A percentile compares a stretch with the other conserved stretches of the same genome.
Conservation (phyloP, 2,329 filamentous ascomycete species). For the Xylariaceae sp. region DNA sequence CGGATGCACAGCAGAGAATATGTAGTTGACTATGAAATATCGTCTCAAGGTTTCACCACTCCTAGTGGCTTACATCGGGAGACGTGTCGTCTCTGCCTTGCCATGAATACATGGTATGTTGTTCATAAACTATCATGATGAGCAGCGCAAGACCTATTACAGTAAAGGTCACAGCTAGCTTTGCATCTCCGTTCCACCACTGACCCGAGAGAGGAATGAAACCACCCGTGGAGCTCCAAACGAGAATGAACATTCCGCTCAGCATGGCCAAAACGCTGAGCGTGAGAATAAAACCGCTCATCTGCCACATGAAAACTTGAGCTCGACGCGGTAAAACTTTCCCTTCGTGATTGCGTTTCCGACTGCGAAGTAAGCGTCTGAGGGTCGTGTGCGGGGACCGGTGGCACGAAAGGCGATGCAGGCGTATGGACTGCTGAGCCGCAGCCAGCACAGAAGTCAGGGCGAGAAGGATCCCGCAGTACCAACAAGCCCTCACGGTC, state of each 20-base stretch:
- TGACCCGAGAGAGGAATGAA: neutral
- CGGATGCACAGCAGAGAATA: too few relatives aligned
- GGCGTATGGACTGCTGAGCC: neutral
- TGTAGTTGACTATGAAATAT: too few relatives aligned
- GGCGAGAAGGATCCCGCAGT: neutral
- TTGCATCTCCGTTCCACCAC: neutral
- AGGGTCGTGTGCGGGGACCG: neutral
- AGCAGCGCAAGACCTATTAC: neutral
- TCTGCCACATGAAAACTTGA: neutral
- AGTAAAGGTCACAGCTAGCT: neutral
- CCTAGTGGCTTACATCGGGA: too few relatives aligned
- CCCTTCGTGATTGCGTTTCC: neutral
- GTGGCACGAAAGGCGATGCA: slow-evolving; percentile 1
- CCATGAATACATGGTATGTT: slow-evolving; percentile 1
- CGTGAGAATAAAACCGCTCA: neutral
- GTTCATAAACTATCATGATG: neutral
- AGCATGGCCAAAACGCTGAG: neutral
- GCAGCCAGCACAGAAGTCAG: neutral
- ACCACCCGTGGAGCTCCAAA: neutral
- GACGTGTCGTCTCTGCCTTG: neutral
- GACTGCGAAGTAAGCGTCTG: neutral
- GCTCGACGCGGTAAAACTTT: neutral
- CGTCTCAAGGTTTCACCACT: too few relatives aligned
- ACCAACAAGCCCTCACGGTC: neutral
- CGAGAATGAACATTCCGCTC: neutral